Evolutionary conservation across 768 basidiomycete genomes (phyloP), one percentile per base, ranked within the genome.

Genomic region (Tricholoma bakamatsutake): DNA sequence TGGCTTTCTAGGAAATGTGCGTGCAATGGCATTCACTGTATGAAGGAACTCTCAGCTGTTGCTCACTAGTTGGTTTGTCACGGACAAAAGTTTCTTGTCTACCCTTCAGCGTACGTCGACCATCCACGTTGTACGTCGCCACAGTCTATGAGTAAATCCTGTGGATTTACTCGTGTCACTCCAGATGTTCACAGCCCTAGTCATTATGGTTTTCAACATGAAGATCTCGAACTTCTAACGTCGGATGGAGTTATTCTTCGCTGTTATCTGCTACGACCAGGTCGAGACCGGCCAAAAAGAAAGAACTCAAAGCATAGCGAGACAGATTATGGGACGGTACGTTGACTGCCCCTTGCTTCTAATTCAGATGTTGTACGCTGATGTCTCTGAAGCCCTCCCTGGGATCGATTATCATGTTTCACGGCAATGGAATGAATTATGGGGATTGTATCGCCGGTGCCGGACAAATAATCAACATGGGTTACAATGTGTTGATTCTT

Each of bases 401-500:
- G 11, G 92, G 90, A 5, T 94, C 91, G 0, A 76, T 95, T 4
- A 70, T 98, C 39, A 83, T 96, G 78, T 92, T 95, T 55, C 93
- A 96, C 62, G 94, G 93, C 2, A 88, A 90, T 58, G 83, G 80
- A 0, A 84, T 84, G 57, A 86, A 88, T 59, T 75, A 82, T 42
- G 90, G 90, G 4, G 87, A 93, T 62, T 77, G 89, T 1, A 75
- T 91, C 54, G 82, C 86, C 3, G 67, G 86, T 13, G 92, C 87
- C 0, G 71, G 73, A 28, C 71, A 84, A 31, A 88, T 94, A 61
- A 84, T 78, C 17, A 74, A 77, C 61, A 79, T 85, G 77, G 77
- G 84, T 17, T 95, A 89, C 64, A 93, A 94, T 61, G 91, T 95
- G 0, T 73, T 97, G 48, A 86, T 93, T 75, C 69, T 93, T 4